Percentiles rank a stretch among this genome's conserved stretches.
Evolutionary conservation across 2,329 filamentous ascomycete species (phyloP).

Genomic region (Botrytis hyacinthi): DNA sequence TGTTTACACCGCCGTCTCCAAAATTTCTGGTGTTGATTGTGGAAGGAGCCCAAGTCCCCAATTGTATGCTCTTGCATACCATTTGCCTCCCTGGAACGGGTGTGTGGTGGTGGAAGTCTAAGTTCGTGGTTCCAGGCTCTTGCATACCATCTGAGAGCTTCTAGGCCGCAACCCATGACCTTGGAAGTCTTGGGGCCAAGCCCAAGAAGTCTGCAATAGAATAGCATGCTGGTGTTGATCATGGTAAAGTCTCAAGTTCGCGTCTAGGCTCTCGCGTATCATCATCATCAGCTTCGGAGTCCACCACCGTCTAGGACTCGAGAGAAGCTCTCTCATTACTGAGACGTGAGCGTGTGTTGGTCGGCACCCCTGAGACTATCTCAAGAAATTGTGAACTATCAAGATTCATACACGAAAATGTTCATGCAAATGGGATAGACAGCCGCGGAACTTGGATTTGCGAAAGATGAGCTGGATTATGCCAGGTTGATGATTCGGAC

Average conservation of each 20-base stretch:
- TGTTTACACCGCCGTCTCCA: background rate
- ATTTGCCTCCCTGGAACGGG: background rate
- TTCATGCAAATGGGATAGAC: too few species aligned
- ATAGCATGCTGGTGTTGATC: background rate
- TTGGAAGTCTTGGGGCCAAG: background rate
- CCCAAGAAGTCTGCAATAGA: background rate
- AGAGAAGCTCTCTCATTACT: background rate
- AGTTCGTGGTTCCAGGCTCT: background rate
- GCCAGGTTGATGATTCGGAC: background rate
- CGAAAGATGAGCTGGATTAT: background rate
- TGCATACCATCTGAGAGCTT: background rate
- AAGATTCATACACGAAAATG: too few species aligned
- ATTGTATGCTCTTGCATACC: background rate
- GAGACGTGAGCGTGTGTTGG: background rate
- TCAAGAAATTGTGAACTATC: too few species aligned
- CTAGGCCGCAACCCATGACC: background rate
- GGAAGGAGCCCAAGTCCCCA: background rate
- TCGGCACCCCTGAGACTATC: background rate
- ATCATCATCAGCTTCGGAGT: too few species aligned
- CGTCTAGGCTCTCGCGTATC: background rate
- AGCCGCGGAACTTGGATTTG: background rate
- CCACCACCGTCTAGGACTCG: too few species aligned
- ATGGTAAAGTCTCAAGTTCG: background rate
- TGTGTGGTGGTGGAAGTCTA: background rate
- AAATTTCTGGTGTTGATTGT: background rate